phyloP scores from a whole-genome alignment of 768 basidiomycete species.

The Hericium rajendrae region DNA sequence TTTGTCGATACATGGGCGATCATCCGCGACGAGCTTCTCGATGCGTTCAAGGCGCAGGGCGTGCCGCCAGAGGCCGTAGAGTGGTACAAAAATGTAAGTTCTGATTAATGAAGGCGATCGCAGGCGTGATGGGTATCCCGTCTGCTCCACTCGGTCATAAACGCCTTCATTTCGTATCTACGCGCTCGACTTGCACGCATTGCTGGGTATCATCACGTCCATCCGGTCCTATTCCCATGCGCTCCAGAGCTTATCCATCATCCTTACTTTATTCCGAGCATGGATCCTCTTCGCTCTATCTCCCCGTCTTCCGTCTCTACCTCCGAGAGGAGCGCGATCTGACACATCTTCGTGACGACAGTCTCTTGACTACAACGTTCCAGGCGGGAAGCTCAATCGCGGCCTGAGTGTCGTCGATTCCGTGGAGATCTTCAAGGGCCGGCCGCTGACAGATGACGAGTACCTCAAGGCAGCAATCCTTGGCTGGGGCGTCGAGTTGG shows the following conservation, averaged over 20 bases:
- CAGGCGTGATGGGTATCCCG: no score
- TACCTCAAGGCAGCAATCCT: constrained; percentile 82
- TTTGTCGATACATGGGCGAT: not conserved
- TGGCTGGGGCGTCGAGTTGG: constrained; percentile 94
- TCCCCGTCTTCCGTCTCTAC: not conserved
- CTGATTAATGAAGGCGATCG: not conserved
- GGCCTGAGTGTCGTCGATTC: constrained; percentile 93
- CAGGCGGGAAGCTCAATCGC: constrained; percentile 90
- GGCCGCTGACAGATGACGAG: constrained; percentile 64
- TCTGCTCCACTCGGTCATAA: no score
- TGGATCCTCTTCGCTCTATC: no score
- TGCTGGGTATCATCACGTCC: no score
- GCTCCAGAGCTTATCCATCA: not conserved
- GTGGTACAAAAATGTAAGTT: not conserved
- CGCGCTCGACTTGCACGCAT: no score
- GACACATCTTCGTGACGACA: constrained; percentile 18
- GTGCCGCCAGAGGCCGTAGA: not conserved
- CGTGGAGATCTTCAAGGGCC: constrained; percentile 75
- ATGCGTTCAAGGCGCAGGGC: not conserved
- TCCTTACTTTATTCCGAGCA: not conserved
- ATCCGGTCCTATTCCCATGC: not conserved
- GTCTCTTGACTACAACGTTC: constrained; percentile 89
- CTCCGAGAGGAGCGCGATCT: not conserved
- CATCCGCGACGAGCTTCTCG: not conserved
- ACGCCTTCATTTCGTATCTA: no score